Evolutionary conservation across 2,329 filamentous ascomycete species (phyloP).

Genomic region (Cadophora malorum): DNA sequence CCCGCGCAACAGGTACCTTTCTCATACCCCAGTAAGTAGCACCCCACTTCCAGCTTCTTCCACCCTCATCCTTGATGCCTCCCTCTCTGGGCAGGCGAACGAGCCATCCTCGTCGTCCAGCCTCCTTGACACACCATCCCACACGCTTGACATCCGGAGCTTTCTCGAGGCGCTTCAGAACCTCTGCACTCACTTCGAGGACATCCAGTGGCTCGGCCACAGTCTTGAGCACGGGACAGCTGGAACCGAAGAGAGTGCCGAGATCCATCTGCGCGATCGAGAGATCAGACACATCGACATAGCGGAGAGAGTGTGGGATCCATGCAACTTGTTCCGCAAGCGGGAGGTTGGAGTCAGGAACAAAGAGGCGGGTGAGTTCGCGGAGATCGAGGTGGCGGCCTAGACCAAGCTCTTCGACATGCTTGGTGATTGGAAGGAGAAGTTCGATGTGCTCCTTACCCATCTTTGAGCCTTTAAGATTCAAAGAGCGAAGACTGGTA

Average conservation of each 20-base stretch:
- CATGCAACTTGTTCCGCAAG: conserved; percentile 50
- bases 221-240: conserved; percentile 62
- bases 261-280: conserved; percentile 64
- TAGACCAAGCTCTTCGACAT: conserved; percentile 78
- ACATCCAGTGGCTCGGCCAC: conserved; percentile 75
- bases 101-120: conserved; percentile 68
- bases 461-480: conserved; percentile 77
- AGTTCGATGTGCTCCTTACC: conserved; percentile 66
- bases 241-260: conserved; percentile 57
- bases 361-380: conserved; percentile 56
- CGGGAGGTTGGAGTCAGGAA: conserved; percentile 34
- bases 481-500: conserved; percentile 72
- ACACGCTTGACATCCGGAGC: conserved; percentile 35
- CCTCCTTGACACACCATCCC: conserved; percentile 78
- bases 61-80: conserved; percentile 57
- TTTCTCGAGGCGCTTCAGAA: conserved; percentile 67
- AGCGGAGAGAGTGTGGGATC: conserved; percentile 69
- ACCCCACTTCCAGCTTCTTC: conserved; percentile 81
- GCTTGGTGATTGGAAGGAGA: conserved; percentile 70
- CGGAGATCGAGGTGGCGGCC: conserved; percentile 69
- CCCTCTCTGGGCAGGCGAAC: conserved; percentile 53
- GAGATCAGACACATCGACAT: conserved; percentile 79
- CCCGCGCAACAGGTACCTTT: conserved; percentile 63
- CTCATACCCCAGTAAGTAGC: conserved; percentile 85
- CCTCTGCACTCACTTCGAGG: conserved; percentile 74